phyloP scores from a whole-genome alignment of 2,329 filamentous ascomycete species.

The Trichoderma atrobrunneum region DNA sequence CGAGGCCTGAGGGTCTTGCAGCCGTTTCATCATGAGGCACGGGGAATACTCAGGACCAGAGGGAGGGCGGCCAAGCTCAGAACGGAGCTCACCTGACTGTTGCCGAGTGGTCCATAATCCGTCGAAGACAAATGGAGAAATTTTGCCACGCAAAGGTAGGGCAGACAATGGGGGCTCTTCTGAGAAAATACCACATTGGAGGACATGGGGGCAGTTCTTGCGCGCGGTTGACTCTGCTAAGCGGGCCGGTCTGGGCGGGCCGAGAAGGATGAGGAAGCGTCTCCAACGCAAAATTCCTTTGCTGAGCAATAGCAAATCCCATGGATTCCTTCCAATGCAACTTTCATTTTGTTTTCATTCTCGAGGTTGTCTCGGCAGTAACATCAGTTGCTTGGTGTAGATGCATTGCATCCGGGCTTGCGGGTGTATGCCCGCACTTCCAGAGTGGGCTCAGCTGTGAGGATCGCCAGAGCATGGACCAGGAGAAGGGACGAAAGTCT shows the following conservation, averaged over 20 bases:
- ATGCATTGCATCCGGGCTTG: background rate
- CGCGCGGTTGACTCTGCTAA: background rate
- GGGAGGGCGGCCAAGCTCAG: slow-evolving; percentile 13
- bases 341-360: background rate
- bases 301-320: background rate
- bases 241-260: background rate
- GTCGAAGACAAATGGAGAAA: background rate
- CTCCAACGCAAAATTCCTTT: background rate
- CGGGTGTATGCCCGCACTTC: background rate
- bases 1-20: slow-evolving; percentile 2
- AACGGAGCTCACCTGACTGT: background rate
- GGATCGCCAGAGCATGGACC: background rate
- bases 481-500: background rate
- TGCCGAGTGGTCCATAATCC: background rate
- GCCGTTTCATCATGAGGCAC: slow-evolving; percentile 7
- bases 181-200: background rate
- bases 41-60: background rate
- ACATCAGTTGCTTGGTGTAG: background rate
- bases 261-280: background rate
- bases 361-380: background rate
- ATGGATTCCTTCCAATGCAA: background rate
- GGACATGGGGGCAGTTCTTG: background rate
- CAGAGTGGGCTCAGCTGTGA: background rate
- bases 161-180: background rate
- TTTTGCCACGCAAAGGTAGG: background rate